Base-by-base conservation (phyloP, 1,284 basidiomycete genomes). In the Stygiomarasmius scandens region DNA sequence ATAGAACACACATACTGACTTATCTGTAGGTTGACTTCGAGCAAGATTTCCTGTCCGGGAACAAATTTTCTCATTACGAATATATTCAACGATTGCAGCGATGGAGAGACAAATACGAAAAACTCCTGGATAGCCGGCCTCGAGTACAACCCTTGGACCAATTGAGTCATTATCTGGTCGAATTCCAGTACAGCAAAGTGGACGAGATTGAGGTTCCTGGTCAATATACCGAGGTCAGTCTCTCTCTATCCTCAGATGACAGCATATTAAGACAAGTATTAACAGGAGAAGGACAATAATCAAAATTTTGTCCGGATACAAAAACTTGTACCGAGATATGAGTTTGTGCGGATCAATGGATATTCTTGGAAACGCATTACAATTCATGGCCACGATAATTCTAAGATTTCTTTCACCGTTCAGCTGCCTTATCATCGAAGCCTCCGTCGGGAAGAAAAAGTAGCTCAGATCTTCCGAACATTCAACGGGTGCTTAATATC, bases 191-290 rank as follows among this genome's bases (percentile, higher is more conserved):
- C 73, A 90, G 90, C 69, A 98, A 96, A 72, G 96, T 98, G 58
- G 97, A 99, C 66, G 97, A 99, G 64, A 94, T 99, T 52, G 97
- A 99, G 72, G 88, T 99, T 55, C 97, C 97, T 20, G 97, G 97
- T 9, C 97, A 99, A 74, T 99, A 99, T 68, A 91, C 96, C 0
- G 93, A 96, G 83, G 94, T 92, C 59, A 64, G 81, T 51, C 0
- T 53, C 34, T n/a, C 27, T 46, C 32, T 49, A 19, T 23, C 54
- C 54, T 34, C 49, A 22, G 20, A 29, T 43, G n/a, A 52, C 53
- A 36, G 20, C 48, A 58, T 27, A 60, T 60, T 59, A 25, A 53
- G 43, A 52, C 11, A 61, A 58, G 22, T 22, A 22, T 29, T 58
- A 16, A 3, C 62, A 96, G 92, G 92, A 97, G 69, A 95, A 96